Conservation (phyloP, 139 green algal genomes). For the Chlamydomonas sp. region DNA sequence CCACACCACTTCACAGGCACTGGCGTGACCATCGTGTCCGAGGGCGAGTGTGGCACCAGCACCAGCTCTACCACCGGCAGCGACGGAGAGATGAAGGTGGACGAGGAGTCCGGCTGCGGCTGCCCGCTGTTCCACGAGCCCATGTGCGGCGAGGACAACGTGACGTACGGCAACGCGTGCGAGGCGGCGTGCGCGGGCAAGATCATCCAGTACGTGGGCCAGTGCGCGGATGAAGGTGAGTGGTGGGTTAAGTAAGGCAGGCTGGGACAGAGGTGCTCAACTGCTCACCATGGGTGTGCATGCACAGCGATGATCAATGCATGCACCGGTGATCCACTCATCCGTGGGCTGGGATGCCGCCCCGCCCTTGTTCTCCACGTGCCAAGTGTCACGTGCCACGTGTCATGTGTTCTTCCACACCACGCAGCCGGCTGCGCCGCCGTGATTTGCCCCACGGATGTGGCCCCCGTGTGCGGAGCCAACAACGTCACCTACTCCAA, state of each 20-base stretch:
- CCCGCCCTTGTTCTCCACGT: no score
- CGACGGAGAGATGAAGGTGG: background rate
- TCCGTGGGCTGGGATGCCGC: no score
- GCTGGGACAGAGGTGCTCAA: no score
- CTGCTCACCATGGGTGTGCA: no score
- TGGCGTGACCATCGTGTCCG: background rate
- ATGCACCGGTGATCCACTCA: no score
- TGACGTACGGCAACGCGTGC: slow-evolving; percentile 34
- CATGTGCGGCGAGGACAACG: slow-evolving; percentile 36
- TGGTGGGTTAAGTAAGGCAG: background rate
- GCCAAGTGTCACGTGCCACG: no score
- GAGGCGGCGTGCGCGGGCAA: slow-evolving; percentile 5
- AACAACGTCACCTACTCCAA: background rate
- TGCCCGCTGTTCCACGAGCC: slow-evolving; percentile 10
- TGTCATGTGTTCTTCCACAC: no score
- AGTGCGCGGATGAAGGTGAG: background rate
- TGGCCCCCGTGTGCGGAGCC: slow-evolving; percentile 33
- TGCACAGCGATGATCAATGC: no score
- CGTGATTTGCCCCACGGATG: slow-evolving; percentile 30
- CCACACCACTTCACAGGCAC: background rate
- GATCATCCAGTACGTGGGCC: background rate
- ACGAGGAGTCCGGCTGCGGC: background rate
- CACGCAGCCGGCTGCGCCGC: background rate
- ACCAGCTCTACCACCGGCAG: slow-evolving; percentile 15
- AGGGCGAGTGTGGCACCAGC: slow-evolving; percentile 11